Percentiles rank a stretch among this genome's conserved stretches.
These are phyloP conservation scores for Chenopodium formosanum DNA, from an alignment of 148 eudicot genomes.

Conservation along the genomic window DNA sequence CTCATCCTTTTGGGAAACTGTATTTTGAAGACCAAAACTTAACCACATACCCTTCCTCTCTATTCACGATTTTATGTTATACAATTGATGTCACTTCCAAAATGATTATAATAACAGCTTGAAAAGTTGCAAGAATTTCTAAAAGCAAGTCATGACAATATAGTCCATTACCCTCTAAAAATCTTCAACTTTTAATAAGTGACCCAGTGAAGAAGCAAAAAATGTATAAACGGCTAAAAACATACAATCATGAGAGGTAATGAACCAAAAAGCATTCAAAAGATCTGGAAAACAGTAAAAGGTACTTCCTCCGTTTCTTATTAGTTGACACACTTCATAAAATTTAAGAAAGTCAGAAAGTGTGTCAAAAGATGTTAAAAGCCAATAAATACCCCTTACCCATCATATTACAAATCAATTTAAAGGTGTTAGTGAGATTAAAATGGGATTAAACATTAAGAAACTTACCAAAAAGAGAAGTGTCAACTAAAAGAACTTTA, in stretches of 20 bases:
- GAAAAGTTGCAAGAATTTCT: background rate
- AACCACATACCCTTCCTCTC: constrained; percentile 9
- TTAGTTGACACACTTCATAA: background rate
- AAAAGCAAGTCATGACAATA: background rate
- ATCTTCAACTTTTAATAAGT: background rate
- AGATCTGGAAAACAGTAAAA: too few species aligned
- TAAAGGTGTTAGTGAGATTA: too few species aligned
- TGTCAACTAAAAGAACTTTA: too few species aligned
- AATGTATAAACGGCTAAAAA: background rate
- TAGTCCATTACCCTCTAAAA: background rate
- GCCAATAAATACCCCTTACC: too few species aligned
- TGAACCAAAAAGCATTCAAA: background rate
- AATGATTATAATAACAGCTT: background rate
- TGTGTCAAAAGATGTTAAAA: too few species aligned
- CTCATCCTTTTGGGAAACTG: constrained; percentile 48
- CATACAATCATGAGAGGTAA: background rate
- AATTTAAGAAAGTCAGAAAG: too few species aligned
- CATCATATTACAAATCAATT: too few species aligned
- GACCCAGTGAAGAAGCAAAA: background rate
- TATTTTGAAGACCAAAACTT: constrained; percentile 17
- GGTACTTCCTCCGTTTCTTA: too few species aligned
- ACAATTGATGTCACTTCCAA: background rate
- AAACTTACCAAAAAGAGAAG: too few species aligned
- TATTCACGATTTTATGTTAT: background rate
- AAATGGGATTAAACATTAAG: too few species aligned